phyloP scores from a whole-genome alignment of 1,284 basidiomycete species.

The Inonotus hispidus region DNA sequence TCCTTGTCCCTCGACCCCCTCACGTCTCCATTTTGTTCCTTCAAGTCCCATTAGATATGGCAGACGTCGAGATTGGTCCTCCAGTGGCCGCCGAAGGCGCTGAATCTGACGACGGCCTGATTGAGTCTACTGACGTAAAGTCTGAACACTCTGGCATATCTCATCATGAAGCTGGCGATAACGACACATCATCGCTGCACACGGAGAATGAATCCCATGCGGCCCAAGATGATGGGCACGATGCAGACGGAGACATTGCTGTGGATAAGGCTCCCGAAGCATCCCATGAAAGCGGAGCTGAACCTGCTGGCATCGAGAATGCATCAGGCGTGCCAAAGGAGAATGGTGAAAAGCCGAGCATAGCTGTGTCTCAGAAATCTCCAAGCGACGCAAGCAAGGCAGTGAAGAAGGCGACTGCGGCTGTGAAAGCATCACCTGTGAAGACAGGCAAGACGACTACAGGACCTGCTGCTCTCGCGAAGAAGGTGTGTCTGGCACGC shows the following conservation, averaged over 20 bases:
- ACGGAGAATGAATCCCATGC: slow-evolving; percentile 12
- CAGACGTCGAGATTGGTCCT: slow-evolving; percentile 12
- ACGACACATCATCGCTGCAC: slow-evolving; percentile 4
- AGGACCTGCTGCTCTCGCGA: slow-evolving; percentile 46
- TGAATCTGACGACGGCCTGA: slow-evolving; percentile 1
- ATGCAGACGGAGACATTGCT: slow-evolving; percentile 3
- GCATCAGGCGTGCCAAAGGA: slow-evolving; percentile 16
- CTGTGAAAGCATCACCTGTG: slow-evolving; percentile 18
- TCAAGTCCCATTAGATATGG: slow-evolving; percentile 3
- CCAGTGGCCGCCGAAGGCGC: background rate
- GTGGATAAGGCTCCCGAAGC: slow-evolving; percentile 4
- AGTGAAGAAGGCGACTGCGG: slow-evolving; percentile 10
- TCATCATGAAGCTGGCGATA: background rate
- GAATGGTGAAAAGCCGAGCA: slow-evolving; percentile 2
- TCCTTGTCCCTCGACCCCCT: background rate
- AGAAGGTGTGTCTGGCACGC: slow-evolving; percentile 47
- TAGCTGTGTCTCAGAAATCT: slow-evolving; percentile 5
- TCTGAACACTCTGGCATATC: slow-evolving; percentile 9
- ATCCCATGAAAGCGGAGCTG: slow-evolving; percentile 10
- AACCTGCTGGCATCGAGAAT: slow-evolving; percentile 2
- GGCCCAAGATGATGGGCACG: slow-evolving; percentile 8
- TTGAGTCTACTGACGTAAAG: background rate
- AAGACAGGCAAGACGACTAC: slow-evolving; percentile 16
- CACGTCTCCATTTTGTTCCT: background rate
- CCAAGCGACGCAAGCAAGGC: slow-evolving; percentile 11